Base-by-base conservation (phyloP, 2,329 filamentous ascomycete genomes). In the Shiraia bambusicola region DNA sequence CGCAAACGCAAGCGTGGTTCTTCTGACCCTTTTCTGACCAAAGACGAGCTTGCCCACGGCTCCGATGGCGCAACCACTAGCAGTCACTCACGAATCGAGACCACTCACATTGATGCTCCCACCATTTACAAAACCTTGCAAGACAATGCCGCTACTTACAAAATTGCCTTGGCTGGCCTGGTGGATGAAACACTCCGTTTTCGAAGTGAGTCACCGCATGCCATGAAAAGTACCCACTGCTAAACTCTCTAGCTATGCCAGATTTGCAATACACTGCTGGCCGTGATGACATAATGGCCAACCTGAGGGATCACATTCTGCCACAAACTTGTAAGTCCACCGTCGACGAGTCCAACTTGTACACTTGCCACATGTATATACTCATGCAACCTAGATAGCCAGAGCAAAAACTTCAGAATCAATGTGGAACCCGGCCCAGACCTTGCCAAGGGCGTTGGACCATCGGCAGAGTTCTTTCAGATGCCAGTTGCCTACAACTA, bases 121-220 rank as follows among this genome's bases (percentile, higher is more conserved):
- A 52, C 77, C 7, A 66, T 91, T 22, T 72, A 83, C 26, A 78
- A 78, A 45, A 84, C 79, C 49, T 67, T 95, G 45, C 77, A 76
- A 52, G 89, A 94, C 62, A 93, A 90, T 61, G 71, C 75, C 1
- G 78, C 75, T 7, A 77, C 69, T 7, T 92, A 91, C 63, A 70
- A 76, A 4, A 77, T 88, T 22, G 82, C 90, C 53, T 77, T 83
- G 1, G 77, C 91, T 3, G 89, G 89, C 6, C 69, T 82, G 14
- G 80, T 96, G 47, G 81, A 83, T 40, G 82, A 88, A 54, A 93
- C 86, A 1, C 90, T 97, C 74, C 82, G 92, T 27, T 98, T 94
- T 68, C 81, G 92, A 63, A 84, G 84, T 78, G 66, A 49, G 68
- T 48, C 8, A 15, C 14, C 5, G 9, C 7, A n/a, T 19, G 38